Percentiles rank a stretch among this genome's conserved stretches.
Evolutionary conservation across 495 filamentous ascomycete genomes (phyloP).

Genomic region (Penicillium salamii): DNA sequence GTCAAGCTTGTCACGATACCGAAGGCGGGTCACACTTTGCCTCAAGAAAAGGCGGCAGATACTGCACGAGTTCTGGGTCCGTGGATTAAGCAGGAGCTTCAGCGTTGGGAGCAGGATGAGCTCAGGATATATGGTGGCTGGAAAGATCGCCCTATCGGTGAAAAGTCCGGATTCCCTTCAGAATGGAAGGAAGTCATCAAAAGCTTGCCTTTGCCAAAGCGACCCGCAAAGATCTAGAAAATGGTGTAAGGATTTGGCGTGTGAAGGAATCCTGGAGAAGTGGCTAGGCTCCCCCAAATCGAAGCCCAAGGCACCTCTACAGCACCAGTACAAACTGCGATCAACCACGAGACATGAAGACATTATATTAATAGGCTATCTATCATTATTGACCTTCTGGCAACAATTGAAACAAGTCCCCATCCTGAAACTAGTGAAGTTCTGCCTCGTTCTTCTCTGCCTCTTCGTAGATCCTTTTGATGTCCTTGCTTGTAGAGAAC

Average conservation of each 20-base stretch:
- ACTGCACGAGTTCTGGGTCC: slow-evolving; percentile 31
- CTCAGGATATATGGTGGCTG: background rate
- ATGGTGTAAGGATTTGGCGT: too few species aligned
- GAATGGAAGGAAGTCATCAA: background rate
- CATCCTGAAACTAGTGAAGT: slow-evolving; percentile 2
- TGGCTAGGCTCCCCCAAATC: too few species aligned
- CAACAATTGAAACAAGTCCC: background rate
- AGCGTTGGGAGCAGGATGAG: slow-evolving; percentile 7
- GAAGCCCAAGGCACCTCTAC: too few species aligned
- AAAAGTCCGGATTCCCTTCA: background rate
- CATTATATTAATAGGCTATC: too few species aligned
- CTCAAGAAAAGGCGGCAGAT: slow-evolving; percentile 59
- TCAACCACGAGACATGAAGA: too few species aligned
- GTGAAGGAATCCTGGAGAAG: too few species aligned
- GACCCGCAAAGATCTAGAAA: background rate
- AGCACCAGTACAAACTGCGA: too few species aligned
- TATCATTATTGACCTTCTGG: background rate
- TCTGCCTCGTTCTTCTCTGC: slow-evolving; percentile 6
- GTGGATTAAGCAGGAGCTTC: slow-evolving; percentile 5
- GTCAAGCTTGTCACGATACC: slow-evolving; percentile 57
- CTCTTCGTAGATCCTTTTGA: slow-evolving; percentile 9
- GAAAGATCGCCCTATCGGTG: background rate
- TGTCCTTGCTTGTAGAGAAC: slow-evolving; percentile 10
- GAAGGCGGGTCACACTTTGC: slow-evolving; percentile 61
- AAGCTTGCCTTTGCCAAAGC: background rate